Percentiles rank a stretch among this genome's conserved stretches.
Conservation (phyloP, 805 yeast genomes). For the Metschnikowia proteae region DNA sequence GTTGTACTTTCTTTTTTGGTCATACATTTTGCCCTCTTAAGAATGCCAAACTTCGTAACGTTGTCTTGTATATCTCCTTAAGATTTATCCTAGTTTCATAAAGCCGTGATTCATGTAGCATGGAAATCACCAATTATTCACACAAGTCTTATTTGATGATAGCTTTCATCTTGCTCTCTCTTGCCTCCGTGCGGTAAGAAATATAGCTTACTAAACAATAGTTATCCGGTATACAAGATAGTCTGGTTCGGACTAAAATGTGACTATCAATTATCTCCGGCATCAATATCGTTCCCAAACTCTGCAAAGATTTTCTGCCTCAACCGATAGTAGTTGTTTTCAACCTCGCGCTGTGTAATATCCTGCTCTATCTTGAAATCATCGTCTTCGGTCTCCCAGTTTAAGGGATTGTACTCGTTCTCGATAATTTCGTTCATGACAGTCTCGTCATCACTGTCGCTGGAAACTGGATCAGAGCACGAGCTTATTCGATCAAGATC, state of each 20-base stretch:
- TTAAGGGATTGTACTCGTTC: slow-evolving; percentile 20
- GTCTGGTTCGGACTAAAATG: not conserved
- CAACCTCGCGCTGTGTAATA: slow-evolving; percentile 37
- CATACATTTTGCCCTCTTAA: too few relatives aligned
- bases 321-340: slow-evolving; percentile 52
- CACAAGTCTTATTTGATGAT: too few relatives aligned
- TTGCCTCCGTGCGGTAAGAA: too few relatives aligned
- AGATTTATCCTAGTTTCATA: too few relatives aligned
- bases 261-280: not conserved
- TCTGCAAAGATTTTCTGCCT: slow-evolving; percentile 43
- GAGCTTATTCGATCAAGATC: not conserved
- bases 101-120: too few relatives aligned
- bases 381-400: not conserved
- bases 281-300: not conserved
- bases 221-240: not conserved
- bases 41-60: too few relatives aligned
- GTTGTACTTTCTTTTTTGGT: too few relatives aligned
- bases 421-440: slow-evolving; percentile 42
- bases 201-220: not conserved
- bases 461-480: not conserved
- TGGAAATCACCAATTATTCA: too few relatives aligned
- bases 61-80: too few relatives aligned
- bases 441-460: slow-evolving; percentile 28
- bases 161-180: too few relatives aligned
- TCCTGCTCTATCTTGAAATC: slow-evolving; percentile 44